phyloP scores from a whole-genome alignment of 768 basidiomycete species.

The Podaxis pistillaris region DNA sequence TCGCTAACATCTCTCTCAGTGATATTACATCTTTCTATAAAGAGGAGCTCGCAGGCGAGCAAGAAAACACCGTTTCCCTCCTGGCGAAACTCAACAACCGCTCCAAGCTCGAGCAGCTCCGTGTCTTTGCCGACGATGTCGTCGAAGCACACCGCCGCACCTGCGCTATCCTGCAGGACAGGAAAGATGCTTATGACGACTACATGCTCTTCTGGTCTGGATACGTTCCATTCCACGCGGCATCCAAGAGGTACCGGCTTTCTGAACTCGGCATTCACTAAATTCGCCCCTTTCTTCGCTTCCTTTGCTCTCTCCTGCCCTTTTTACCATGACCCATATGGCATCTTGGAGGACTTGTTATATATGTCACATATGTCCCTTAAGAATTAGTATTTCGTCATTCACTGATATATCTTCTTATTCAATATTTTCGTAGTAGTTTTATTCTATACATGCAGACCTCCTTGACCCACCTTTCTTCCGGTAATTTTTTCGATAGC shows the following conservation, averaged over 20 bases:
- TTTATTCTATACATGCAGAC: neutral
- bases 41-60: slow-evolving; percentile 35
- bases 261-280: slow-evolving; percentile 11
- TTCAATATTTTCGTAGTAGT: neutral
- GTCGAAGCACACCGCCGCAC: slow-evolving; percentile 20
- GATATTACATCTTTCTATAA: slow-evolving; percentile 42
- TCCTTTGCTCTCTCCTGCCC: neutral
- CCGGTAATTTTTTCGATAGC: neutral
- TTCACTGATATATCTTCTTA: neutral
- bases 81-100: slow-evolving; percentile 23
- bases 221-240: slow-evolving; percentile 12
- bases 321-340: neutral
- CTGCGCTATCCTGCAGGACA: slow-evolving; percentile 4
- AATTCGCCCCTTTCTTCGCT: neutral
- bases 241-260: slow-evolving; percentile 14
- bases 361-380: neutral
- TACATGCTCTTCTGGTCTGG: slow-evolving; percentile 15
- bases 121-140: slow-evolving; percentile 24
- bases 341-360: neutral
- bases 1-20: slow-evolving; percentile 20
- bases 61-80: slow-evolving; percentile 33
- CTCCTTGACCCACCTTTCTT: neutral
- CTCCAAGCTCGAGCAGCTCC: slow-evolving; percentile 28
- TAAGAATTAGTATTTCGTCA: neutral
- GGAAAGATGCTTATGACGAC: slow-evolving; percentile 5